Evolutionary conservation across 805 yeast species (phyloP).

Genomic region (Metschnikowia santaceciliae): DNA sequence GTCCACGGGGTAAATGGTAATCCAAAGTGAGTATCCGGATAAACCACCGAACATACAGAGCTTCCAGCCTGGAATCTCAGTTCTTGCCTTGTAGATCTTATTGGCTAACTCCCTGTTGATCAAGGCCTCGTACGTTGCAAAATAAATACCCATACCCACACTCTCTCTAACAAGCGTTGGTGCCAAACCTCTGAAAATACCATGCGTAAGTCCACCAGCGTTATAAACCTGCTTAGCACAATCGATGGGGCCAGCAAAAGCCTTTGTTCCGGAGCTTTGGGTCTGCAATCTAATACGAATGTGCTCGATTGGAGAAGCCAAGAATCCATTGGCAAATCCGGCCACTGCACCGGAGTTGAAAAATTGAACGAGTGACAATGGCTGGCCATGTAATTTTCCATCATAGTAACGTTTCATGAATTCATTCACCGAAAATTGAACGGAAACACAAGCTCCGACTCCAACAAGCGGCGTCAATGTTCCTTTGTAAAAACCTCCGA

Average conservation of each 20-base stretch:
- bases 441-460: constrained; percentile 95
- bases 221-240: constrained; percentile 56
- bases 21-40: constrained; percentile 91
- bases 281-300: constrained; percentile 92
- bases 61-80: constrained; percentile 83
- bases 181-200: constrained; percentile 72
- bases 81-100: constrained; percentile 44
- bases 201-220: constrained; percentile 48
- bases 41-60: constrained; percentile 84
- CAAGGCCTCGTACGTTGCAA: constrained; percentile 85
- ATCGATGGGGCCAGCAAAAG: constrained; percentile 70
- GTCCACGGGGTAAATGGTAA: constrained; percentile 80
- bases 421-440: constrained; percentile 94
- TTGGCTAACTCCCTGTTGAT: constrained; percentile 60
- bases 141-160: constrained; percentile 85
- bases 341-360: constrained; percentile 87
- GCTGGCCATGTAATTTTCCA: constrained; percentile 40
- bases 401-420: constrained; percentile 80
- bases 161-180: constrained; percentile 86
- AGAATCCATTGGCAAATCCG: constrained; percentile 82
- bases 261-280: constrained; percentile 54
- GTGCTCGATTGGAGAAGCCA: constrained; percentile 94
- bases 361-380: constrained; percentile 59
- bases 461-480: constrained; percentile 45
- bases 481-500: constrained; percentile 42